Percentiles rank a stretch among this genome's conserved stretches.
phyloP scores from a whole-genome alignment of 1,284 basidiomycete species.

The Leccinum colubrinum region DNA sequence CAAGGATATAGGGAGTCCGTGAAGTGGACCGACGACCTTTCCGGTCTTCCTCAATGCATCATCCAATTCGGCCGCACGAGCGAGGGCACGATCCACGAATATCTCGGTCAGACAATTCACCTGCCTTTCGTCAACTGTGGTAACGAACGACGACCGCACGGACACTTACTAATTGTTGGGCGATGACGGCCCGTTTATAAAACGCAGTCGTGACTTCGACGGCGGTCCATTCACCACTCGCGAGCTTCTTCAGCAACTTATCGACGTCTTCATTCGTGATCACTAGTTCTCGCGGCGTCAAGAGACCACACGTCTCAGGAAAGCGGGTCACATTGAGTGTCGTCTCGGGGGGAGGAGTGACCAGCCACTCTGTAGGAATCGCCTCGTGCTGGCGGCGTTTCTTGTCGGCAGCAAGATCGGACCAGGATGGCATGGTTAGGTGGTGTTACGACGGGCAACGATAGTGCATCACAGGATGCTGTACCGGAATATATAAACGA shows the following conservation, averaged over 20 bases:
- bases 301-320: slow-evolving; percentile 44
- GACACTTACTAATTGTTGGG: slow-evolving; percentile 52
- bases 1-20: slow-evolving; percentile 60
- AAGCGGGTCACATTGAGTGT: slow-evolving; percentile 42
- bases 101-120: slow-evolving; percentile 57
- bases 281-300: slow-evolving; percentile 43
- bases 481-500: slow-evolving; percentile 11
- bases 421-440: slow-evolving; percentile 35
- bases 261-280: slow-evolving; percentile 50
- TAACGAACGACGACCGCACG: neutral
- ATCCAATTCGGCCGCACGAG: slow-evolving; percentile 53
- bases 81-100: slow-evolving; percentile 53
- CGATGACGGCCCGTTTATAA: slow-evolving; percentile 57
- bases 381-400: slow-evolving; percentile 41
- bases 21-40: slow-evolving; percentile 53
- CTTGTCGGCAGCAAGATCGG: slow-evolving; percentile 40
- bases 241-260: slow-evolving; percentile 40
- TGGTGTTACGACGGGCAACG: neutral
- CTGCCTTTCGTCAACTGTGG: slow-evolving; percentile 32
- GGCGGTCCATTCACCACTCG: slow-evolving; percentile 39
- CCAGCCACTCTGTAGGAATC: slow-evolving; percentile 50
- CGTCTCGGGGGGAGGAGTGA: slow-evolving; percentile 32
- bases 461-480: neutral
- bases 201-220: slow-evolving; percentile 53
- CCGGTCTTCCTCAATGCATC: slow-evolving; percentile 43